phyloP scores from a whole-genome alignment of 179 eudicot genomes.

The Corrigiola litoralis region DNA sequence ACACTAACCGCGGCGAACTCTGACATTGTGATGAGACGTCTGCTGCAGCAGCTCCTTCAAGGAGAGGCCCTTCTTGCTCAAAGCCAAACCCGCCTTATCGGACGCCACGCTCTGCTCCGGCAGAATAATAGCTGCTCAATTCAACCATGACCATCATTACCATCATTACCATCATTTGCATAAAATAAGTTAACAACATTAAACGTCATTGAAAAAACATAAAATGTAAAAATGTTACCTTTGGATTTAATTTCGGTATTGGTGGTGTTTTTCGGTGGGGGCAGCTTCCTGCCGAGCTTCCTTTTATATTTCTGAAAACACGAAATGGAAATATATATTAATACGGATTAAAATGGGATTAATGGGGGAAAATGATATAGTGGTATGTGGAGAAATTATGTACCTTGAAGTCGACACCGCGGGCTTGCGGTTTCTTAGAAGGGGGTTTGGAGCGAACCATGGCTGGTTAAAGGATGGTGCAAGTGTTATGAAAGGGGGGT shows the following conservation, averaged over 20 bases:
- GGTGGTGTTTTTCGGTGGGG: conserved; percentile 79
- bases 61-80: conserved; percentile 88
- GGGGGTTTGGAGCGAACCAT: conserved; percentile 47
- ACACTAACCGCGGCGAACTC: conserved; percentile 76
- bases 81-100: conserved; percentile 74
- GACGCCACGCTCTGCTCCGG: conserved; percentile 94
- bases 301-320: conserved; percentile 67
- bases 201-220: background rate
- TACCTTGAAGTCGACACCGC: conserved; percentile 90
- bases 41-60: conserved; percentile 93
- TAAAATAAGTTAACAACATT: background rate
- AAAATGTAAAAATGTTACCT: conserved; percentile 30
- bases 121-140: conserved; percentile 64
- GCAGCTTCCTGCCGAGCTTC: conserved; percentile 82
- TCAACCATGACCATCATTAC: background rate
- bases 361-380: background rate
- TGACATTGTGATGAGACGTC: conserved; percentile 82
- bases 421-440: conserved; percentile 52
- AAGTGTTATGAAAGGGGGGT: no score
- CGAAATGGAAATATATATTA: conserved; percentile 5
- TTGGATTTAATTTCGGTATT: conserved; percentile 79
- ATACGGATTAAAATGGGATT: background rate
- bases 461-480: no score
- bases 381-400: background rate
- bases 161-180: background rate